A percentile compares a stretch with the other conserved stretches of the same genome.
These are phyloP conservation scores for Sicyos baderoa DNA, from an alignment of 306 rosid species.

Conservation along the genomic window DNA sequence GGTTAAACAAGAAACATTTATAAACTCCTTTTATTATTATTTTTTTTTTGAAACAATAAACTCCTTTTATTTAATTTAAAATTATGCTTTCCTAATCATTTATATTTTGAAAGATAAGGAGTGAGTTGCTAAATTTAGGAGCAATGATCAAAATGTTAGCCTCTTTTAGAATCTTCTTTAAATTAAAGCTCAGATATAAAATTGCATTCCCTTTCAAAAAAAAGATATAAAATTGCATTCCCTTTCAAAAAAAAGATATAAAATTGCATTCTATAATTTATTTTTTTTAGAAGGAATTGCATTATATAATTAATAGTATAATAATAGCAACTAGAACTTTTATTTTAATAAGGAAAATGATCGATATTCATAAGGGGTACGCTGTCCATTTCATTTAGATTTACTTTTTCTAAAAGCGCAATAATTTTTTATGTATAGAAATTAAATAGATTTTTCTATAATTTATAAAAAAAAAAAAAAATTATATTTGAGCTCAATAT, in stretches of 20 bases:
- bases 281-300: no score
- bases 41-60: neutral
- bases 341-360: neutral
- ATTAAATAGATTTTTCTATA: neutral
- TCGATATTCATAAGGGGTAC: neutral
- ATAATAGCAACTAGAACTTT: neutral
- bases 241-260: no score
- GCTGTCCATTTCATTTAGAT: conserved; percentile 1
- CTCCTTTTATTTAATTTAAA: neutral
- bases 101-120: neutral
- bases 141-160: neutral
- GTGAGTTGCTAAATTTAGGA: neutral
- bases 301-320: neutral
- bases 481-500: no score
- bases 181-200: neutral
- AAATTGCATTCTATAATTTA: no score
- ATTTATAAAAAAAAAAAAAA: no score
- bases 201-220: no score
- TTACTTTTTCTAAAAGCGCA: neutral
- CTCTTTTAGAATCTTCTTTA: conserved; percentile 3
- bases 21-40: no score
- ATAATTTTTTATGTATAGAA: neutral
- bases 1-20: no score
- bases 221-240: no score
- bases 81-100: neutral